Evolutionary conservation across 345 rosid genomes (phyloP).

Genomic region (Salix exigua): DNA sequence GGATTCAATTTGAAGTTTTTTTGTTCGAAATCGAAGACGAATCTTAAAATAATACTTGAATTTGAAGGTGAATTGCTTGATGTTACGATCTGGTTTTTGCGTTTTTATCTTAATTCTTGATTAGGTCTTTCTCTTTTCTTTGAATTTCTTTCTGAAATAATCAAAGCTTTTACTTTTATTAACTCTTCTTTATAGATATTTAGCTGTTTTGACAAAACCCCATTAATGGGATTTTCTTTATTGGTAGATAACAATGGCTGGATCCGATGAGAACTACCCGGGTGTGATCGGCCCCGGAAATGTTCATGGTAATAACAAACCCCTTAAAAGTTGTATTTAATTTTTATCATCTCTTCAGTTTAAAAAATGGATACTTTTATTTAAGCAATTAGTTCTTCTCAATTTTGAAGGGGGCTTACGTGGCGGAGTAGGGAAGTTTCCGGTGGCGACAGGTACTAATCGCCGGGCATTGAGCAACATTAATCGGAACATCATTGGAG

Average conservation of each 20-base stretch:
- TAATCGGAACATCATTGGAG: conserved; percentile 58
- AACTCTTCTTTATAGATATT: neutral
- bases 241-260: conserved; percentile 46
- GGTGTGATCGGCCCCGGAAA: conserved; percentile 55
- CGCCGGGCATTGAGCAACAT: conserved; percentile 73
- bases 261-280: conserved; percentile 75
- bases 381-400: neutral
- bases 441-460: conserved; percentile 41
- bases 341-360: neutral
- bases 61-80: conserved; percentile 18
- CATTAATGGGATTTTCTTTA: conserved; percentile 17
- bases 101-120: conserved; percentile 29
- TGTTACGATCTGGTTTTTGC: conserved; percentile 25
- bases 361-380: neutral
- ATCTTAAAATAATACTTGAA: conserved; percentile 6
- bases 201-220: conserved; percentile 3
- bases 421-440: conserved; percentile 54
- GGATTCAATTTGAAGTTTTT: neutral
- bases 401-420: conserved; percentile 46
- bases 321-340: neutral
- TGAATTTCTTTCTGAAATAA: neutral
- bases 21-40: conserved; percentile 6
- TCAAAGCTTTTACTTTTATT: neutral
- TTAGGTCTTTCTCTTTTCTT: conserved; percentile 12
- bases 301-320: conserved; percentile 41